Conservation (phyloP, 345 rosid species). For the Citrus trifoliata region DNA sequence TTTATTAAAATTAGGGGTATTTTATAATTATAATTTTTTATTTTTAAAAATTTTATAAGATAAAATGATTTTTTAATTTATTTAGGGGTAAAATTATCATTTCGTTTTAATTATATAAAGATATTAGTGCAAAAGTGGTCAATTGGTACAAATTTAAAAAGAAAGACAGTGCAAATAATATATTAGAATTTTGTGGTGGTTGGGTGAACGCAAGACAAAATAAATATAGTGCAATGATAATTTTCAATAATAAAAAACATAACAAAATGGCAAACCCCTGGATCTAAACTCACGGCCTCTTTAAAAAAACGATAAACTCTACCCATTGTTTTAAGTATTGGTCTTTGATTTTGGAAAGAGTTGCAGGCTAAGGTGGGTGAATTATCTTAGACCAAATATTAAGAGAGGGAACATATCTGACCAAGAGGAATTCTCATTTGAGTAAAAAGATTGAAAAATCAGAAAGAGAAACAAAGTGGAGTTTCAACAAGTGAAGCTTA, state of each 20-base stretch:
- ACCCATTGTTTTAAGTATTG: not conserved
- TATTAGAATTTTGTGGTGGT: rapidly evolving
- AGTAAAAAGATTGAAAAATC: constrained; percentile 48
- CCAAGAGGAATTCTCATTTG: constrained; percentile 72
- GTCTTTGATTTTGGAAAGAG: constrained; percentile 34
- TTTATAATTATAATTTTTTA: no score
- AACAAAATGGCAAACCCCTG: no score
- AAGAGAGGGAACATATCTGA: constrained; percentile 57
- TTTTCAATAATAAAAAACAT: no score
- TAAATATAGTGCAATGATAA: rapidly evolving
- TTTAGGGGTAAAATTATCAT: no score
- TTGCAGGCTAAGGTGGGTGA: constrained; percentile 57
- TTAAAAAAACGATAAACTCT: no score
- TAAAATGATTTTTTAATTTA: no score
- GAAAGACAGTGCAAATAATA: rapidly evolving
- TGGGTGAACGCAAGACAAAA: rapidly evolving
- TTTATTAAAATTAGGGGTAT: no score
- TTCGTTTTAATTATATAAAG: no score
- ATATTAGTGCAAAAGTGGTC: no score
- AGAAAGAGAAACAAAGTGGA: constrained; percentile 28
- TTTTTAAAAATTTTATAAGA: no score
- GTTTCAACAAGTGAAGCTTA: constrained; percentile 12
- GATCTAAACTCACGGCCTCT: no score
- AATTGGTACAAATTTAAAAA: no score
- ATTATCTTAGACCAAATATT: constrained; percentile 56